Base-by-base conservation (phyloP, 2,329 filamentous ascomycete species). In the Phyllosticta citriasiana region DNA sequence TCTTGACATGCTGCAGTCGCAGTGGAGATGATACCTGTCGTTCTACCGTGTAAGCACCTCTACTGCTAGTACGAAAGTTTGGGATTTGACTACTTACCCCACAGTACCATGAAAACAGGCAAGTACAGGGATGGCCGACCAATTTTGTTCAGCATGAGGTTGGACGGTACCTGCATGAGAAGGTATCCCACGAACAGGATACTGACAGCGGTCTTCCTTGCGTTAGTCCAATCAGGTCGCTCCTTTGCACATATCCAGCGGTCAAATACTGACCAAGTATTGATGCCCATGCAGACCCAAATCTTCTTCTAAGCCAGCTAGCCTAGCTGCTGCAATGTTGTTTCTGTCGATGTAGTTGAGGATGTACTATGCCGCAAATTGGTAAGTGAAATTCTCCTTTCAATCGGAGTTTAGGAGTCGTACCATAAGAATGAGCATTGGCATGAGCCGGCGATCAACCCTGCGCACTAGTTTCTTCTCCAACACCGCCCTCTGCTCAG, bases 261-360 rank as follows among this genome's bases (percentile, higher is more conserved):
- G 2, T 25, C 76, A 79, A 54, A 83, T 70, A 60, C 82, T 79
- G 2, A 84, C 86, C 62, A 84, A 80, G 69, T 88, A 88, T 69
- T 89, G 76, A 2, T 78, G 80, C 65, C 82, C 75, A 51, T 72
- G 72, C 63, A 88, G 76, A 1, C 76, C 70, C 24, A 88, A 73
- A 57, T 88, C 86, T 8, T 77, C 76, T 61, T 87, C 82, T 22
- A 89, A 75, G 5, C 86, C 85, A 14, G 73, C 72, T 52, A 89
- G 77, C 24, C 83, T 80, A 1, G 87, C 87, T 0, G 85, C 80
- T 2, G 85, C 85, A 64, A 88, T 87, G 71, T 88, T 87, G 70
- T 87, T 87, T 40, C 84, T 77, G 67, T 87, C 84, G 12, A 88
- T 73, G 71, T 89, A 91, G 74, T 91, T 90, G 76, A 88, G 79